These are phyloP conservation scores for Globisporangium splendens DNA, from an alignment of 352 stramenopile genomes.

Conservation along the genomic window DNA sequence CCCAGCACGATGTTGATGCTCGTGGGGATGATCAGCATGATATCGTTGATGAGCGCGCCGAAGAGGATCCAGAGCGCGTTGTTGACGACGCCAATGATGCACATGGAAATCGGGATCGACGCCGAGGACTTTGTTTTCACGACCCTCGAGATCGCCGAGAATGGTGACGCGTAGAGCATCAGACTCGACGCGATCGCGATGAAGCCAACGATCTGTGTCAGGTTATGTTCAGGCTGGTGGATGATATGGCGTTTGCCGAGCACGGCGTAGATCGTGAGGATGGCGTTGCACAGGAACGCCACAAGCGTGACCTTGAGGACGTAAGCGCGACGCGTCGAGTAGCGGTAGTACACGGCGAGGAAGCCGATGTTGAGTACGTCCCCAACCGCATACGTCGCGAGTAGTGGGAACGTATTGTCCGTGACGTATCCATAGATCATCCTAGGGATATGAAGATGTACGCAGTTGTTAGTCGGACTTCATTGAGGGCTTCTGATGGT, in stretches of 20 bases:
- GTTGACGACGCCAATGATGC: constrained; percentile 57
- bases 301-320: constrained; percentile 30
- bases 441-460: constrained; percentile 16
- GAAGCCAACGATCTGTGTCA: constrained; percentile 34
- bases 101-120: constrained; percentile 65
- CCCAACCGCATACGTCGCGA: constrained; percentile 51
- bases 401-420: constrained; percentile 36
- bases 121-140: constrained; percentile 45
- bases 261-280: constrained; percentile 47
- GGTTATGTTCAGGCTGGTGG: constrained; percentile 22
- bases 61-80: constrained; percentile 78
- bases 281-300: constrained; percentile 35
- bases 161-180: constrained; percentile 59
- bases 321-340: constrained; percentile 27
- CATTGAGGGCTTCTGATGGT: background rate
- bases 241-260: constrained; percentile 29
- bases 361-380: constrained; percentile 43
- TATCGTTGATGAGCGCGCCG: constrained; percentile 42
- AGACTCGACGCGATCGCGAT: constrained; percentile 53
- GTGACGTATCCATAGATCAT: constrained; percentile 63
- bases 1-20: constrained; percentile 47
- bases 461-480: background rate
- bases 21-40: constrained; percentile 55
- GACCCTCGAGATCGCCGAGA: constrained; percentile 52
- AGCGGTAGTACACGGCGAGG: constrained; percentile 44